Evolutionary conservation across 306 rosid genomes (phyloP).

Genomic region (Medicago ruthenica): DNA sequence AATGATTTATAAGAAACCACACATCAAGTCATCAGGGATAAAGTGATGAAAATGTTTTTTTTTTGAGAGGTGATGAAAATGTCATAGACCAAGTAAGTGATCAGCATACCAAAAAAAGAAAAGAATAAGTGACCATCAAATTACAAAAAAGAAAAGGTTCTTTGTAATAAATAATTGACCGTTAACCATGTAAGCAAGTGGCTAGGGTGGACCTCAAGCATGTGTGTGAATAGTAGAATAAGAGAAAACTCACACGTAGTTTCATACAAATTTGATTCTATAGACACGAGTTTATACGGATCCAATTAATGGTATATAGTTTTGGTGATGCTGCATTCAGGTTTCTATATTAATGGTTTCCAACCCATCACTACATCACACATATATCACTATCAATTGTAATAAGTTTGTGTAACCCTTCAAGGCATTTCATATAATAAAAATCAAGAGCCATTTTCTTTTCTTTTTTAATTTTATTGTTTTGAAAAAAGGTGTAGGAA

Average conservation of each 20-base stretch:
- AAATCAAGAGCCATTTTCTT: constrained; percentile 4
- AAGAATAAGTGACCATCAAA: constrained; percentile 1
- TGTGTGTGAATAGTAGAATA: not conserved
- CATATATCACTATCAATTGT: constrained; percentile 3
- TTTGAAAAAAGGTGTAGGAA: not conserved
- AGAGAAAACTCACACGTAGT: not conserved
- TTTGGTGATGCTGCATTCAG: constrained; percentile 7
- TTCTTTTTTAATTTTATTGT: not conserved
- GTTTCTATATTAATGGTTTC: constrained; percentile 27
- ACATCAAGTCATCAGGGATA: too few species aligned
- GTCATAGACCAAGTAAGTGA: too few species aligned
- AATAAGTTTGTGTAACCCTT: constrained; percentile 3
- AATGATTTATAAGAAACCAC: not conserved
- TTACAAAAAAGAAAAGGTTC: not conserved
- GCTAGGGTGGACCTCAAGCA: constrained; percentile 23
- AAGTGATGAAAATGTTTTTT: too few species aligned
- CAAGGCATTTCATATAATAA: constrained; percentile 16
- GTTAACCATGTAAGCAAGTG: not conserved
- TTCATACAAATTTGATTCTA: constrained; percentile 4
- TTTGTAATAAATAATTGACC: constrained; percentile 22
- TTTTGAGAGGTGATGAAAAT: too few species aligned
- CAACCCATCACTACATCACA: constrained; percentile 14
- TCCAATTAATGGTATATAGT: constrained; percentile 25
- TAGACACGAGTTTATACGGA: not conserved
- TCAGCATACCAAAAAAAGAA: too few species aligned